Conservation (phyloP, 2,329 filamentous ascomycete species). For the Escovopsis sp. region DNA sequence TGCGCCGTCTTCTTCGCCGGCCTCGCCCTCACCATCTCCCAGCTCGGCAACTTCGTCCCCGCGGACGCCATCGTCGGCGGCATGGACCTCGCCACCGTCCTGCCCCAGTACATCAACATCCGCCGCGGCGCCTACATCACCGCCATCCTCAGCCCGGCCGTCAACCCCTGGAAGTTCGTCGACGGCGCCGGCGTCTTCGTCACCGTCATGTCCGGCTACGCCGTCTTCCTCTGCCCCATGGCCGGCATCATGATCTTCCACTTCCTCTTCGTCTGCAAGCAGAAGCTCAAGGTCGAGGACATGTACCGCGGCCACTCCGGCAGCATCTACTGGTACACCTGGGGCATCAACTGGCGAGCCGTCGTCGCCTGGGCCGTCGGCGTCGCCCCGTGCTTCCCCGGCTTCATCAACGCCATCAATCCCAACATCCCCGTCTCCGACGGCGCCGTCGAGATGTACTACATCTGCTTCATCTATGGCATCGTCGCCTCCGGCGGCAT, state of each 20-base stretch:
- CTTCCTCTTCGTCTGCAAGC: constrained; percentile 18
- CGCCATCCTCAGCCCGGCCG: constrained; percentile 18
- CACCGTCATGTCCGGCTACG: constrained; percentile 21
- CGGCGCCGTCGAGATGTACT: constrained; percentile 23
- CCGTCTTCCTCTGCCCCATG: constrained; percentile 24
- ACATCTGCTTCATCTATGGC: constrained; percentile 24
- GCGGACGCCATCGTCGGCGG: constrained; percentile 23
- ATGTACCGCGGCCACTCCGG: constrained; percentile 15
- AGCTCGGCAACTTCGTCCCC: constrained; percentile 22
- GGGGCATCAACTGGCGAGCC: constrained; percentile 26
- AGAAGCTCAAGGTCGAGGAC: constrained; percentile 21
- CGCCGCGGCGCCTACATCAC: constrained; percentile 22
- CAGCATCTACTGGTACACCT: constrained; percentile 25
- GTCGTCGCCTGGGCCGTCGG: constrained; percentile 24
- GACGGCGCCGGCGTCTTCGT: constrained; percentile 21
- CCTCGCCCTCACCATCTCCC: constrained; percentile 19
- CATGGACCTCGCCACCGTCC: constrained; percentile 23
- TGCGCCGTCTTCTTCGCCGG: constrained; percentile 24
- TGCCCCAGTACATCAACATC: constrained; percentile 23
- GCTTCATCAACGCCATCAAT: constrained; percentile 26
- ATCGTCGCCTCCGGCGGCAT: constrained; percentile 19
- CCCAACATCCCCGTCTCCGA: constrained; percentile 16
- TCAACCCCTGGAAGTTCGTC: constrained; percentile 24
- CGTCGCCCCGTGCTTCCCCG: constrained; percentile 24
- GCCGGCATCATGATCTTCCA: constrained; percentile 23